Conservation (phyloP, 2,329 filamentous ascomycete genomes). For the Penicillium thymicola region DNA sequence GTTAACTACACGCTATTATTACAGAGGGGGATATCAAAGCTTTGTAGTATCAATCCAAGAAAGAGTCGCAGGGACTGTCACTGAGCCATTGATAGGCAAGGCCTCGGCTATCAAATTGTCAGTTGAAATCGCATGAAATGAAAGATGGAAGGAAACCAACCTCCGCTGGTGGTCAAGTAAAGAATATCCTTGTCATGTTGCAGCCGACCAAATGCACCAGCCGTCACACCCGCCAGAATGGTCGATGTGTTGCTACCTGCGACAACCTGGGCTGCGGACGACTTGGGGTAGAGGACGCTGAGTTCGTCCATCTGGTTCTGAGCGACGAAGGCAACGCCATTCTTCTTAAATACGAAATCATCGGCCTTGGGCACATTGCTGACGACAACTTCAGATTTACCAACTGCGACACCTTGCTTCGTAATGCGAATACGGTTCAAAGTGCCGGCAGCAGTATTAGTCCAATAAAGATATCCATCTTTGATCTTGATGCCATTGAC, state of each 20-base stretch:
- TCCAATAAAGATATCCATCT: neutral
- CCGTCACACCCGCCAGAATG: neutral
- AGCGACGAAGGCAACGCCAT: neutral
- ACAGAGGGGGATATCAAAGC: neutral
- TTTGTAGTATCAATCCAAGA: neutral
- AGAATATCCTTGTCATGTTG: neutral
- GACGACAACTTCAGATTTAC: neutral
- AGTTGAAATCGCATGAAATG: neutral
- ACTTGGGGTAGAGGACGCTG: neutral
- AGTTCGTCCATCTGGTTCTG: neutral
- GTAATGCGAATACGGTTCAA: neutral
- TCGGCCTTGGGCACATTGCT: neutral
- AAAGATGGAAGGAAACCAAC: neutral
- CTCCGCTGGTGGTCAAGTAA: neutral
- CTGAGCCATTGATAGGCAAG: neutral
- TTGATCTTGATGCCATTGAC: neutral
- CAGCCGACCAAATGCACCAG: neutral
- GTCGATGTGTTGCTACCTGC: neutral
- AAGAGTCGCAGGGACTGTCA: neutral
- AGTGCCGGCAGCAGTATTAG: neutral
- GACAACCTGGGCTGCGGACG: neutral
- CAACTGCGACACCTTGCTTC: neutral
- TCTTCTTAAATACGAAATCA: neutral
- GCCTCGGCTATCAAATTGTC: neutral
- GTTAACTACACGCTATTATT: neutral